Base-by-base conservation (phyloP, 2,329 filamentous ascomycete genomes). In the Sclerotinia nivalis region DNA sequence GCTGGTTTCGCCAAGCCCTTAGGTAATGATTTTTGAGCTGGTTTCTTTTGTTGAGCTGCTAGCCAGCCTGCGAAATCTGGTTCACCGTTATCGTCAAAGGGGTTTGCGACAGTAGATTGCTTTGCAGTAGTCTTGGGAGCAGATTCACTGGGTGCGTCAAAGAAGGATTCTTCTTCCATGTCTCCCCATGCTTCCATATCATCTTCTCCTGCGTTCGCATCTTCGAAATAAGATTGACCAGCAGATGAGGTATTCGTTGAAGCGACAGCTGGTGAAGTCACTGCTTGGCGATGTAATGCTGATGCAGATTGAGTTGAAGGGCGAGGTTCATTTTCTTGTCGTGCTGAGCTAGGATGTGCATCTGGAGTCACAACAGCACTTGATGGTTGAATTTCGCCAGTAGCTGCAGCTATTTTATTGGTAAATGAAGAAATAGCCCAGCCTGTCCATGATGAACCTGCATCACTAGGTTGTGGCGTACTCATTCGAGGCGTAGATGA, bases 381-480 rank as follows among this genome's bases (percentile, higher is more conserved):
- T 43, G 78, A 80, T 61, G 82, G 18, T 77, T 95, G 86, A 73
- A 99, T 99, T 70, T 97, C 91, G 25, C 96, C 96, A 12, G 91
- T 91, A 0, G 93, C 93, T 0, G 91, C 82, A 1, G 93, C 90
- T 18, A 98, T 80, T 77, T 97, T 97, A 81, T 98, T 98, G 2
- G 96, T 98, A 78, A 99, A 99, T 1, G 93, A 97, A 0, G 96
- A 98, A 68, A 99, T 97, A 1, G 96, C 96, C 96, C 96, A 99
- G 18, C 96, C 96, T 1, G 96, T 89, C 96, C 96, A 98, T 5
- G 86, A 85, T 3, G 89, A 89, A n/a, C 58, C 59, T 31, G 86
- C 83, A 68, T 90, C 86, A 52, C 85, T 87, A 2, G 86, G 82
- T 71, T 93, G 91, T 1, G 93, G 90, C 1, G 92, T 96, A 72